A percentile compares a stretch with the other conserved stretches of the same genome.
Evolutionary conservation across 371 early-diverging fungal species (phyloP).

Genomic region (Mortierella sp.): DNA sequence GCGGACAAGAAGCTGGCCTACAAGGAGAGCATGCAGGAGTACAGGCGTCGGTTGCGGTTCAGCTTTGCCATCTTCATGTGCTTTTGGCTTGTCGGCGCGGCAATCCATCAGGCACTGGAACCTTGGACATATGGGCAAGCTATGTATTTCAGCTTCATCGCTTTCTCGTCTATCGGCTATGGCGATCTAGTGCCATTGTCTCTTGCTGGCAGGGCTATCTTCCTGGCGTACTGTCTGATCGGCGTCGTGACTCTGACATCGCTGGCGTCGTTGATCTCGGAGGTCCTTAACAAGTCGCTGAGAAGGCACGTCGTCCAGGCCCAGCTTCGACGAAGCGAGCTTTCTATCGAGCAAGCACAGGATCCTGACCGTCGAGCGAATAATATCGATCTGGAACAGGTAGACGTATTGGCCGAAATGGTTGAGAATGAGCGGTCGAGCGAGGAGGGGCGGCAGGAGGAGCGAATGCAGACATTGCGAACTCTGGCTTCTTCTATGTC

Average conservation of each 20-base stretch:
- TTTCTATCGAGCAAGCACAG: constrained; percentile 5
- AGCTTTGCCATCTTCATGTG: constrained; percentile 21
- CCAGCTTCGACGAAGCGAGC: constrained; percentile 25
- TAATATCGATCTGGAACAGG: constrained; percentile 12
- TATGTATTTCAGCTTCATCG: constrained; percentile 34
- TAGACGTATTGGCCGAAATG: neutral
- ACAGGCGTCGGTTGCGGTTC: constrained; percentile 24
- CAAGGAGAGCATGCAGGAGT: constrained; percentile 39
- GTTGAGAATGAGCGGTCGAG: neutral
- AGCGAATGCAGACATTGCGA: neutral
- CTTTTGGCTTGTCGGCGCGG: constrained; percentile 44
- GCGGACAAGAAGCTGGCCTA: constrained; percentile 26
- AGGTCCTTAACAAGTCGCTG: constrained; percentile 39
- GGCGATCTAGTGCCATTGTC: constrained; percentile 39
- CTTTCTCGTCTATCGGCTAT: constrained; percentile 43
- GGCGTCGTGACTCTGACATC: constrained; percentile 47
- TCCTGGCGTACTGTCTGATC: constrained; percentile 36
- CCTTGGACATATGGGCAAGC: constrained; percentile 34
- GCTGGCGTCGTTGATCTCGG: constrained; percentile 44
- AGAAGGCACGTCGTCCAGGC: constrained; percentile 39
- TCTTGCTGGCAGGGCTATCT: constrained; percentile 28
- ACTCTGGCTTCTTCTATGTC: neutral
- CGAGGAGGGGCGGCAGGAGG: neutral
- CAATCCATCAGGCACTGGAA: constrained; percentile 31
- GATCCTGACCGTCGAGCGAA: neutral